These are phyloP conservation scores for Trichophyton simii DNA, from an alignment of 2,329 filamentous ascomycete species.

Conservation along the genomic window DNA sequence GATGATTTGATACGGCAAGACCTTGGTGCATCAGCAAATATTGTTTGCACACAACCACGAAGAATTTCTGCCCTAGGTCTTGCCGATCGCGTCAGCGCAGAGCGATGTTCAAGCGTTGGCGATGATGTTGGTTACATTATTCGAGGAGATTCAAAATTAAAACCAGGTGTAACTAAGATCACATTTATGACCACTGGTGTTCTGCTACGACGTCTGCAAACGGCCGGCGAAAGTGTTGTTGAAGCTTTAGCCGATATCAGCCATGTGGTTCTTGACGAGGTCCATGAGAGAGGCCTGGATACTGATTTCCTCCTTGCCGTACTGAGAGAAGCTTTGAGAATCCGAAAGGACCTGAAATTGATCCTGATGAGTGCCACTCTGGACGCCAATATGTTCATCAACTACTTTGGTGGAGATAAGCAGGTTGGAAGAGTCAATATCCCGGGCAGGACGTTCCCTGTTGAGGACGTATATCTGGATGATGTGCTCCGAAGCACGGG, in stretches of 20 bases:
- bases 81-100: constrained; percentile 86
- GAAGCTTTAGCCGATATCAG: constrained; percentile 78
- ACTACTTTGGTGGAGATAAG: constrained; percentile 63
- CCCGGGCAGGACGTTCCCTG: constrained; percentile 75
- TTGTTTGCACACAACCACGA: constrained; percentile 89
- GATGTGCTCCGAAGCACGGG: constrained; percentile 71
- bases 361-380: constrained; percentile 95
- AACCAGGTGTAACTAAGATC: constrained; percentile 62
- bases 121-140: constrained; percentile 87
- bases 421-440: constrained; percentile 76
- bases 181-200: constrained; percentile 96
- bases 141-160: constrained; percentile 72
- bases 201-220: constrained; percentile 77
- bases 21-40: constrained; percentile 67
- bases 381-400: constrained; percentile 70
- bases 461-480: constrained; percentile 80
- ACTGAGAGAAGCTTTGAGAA: constrained; percentile 64
- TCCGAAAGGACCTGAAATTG: constrained; percentile 68
- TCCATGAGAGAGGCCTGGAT: constrained; percentile 88
- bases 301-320: constrained; percentile 88
- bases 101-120: constrained; percentile 68
- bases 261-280: constrained; percentile 91
- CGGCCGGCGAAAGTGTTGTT: constrained; percentile 68
- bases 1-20: constrained; percentile 73
- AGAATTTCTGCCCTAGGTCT: constrained; percentile 88